Evolutionary conservation across 1,284 basidiomycete genomes (phyloP), one percentile per base, ranked within the genome.

Genomic region (Trichosporon sp.): DNA sequence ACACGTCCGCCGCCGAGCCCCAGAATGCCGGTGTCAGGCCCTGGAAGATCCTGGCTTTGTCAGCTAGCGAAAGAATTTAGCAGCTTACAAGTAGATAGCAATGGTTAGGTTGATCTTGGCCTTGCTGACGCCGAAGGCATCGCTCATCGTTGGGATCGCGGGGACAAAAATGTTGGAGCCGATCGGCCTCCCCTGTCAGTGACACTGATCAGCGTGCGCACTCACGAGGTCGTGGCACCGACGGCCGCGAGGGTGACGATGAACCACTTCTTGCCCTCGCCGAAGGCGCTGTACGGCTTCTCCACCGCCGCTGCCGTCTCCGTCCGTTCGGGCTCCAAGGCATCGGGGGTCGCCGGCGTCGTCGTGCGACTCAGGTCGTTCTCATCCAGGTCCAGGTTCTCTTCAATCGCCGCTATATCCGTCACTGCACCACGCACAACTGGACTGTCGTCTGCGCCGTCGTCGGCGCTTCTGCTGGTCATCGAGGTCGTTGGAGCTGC

Each of bases 151-250:
- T 1, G 79, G 80, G 15, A 80, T 77, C 31, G 76, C 78, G 1
- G 79, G 80, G 1, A 76, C 77, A 62, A 77, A 80, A 62, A 80
- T 81, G 65, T 77, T 78, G 38, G 74, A 75, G 13, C 77, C 78
- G 6, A 80, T 80, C 5, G 80, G 78, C 34, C 78, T 80, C 69
- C 29, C 64, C 51, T 58, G 64, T 60, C 34, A 42, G 21, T 12
- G n/a, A 3, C 21, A 3, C 29, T 8, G 29, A 60, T 31, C 7
- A 12, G 15, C 25, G 18, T 15, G 27, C 7, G 1, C 0, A 70
- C 78, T 65, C 31, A 79, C 78, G 77, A 79, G 68, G 77, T 77
- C 32, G 75, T 75, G 29, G 76, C 74, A 0, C 77, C 80, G 18
- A 78, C 38, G n/a, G 76, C 75, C 21, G 73, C 76, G 15, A 77